Evolutionary conservation across 1,284 basidiomycete genomes (phyloP).

Genomic region (Ganoderma lingzhi): DNA sequence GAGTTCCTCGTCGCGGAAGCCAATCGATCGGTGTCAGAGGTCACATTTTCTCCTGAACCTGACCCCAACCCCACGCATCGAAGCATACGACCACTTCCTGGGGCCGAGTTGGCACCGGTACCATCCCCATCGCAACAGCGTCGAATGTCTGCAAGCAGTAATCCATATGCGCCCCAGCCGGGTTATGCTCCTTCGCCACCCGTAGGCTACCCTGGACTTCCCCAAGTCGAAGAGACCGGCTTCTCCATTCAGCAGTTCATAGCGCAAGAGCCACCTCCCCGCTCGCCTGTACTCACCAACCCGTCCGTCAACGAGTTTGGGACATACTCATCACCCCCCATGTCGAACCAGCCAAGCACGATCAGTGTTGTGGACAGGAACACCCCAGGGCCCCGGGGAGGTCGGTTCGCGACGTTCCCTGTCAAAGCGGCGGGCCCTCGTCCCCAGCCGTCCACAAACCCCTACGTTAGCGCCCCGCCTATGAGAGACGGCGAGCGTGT

Average conservation of each 20-base stretch:
- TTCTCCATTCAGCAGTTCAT: conserved; percentile 28
- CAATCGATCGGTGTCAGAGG: conserved; percentile 62
- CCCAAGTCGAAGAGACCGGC: conserved; percentile 27
- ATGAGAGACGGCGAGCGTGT: conserved; percentile 43
- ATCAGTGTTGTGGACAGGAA: conserved; percentile 29
- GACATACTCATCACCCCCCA: conserved; percentile 24
- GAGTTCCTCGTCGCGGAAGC: conserved; percentile 72
- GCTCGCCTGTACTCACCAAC: conserved; percentile 12
- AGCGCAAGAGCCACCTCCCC: conserved; percentile 15
- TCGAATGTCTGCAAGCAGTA: conserved; percentile 17
- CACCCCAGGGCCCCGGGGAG: conserved; percentile 36
- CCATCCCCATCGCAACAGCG: conserved; percentile 20
- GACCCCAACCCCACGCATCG: conserved; percentile 35
- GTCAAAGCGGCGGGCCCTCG: conserved; percentile 42
- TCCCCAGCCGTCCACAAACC: conserved; percentile 27
- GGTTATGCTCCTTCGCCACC: conserved; percentile 10
- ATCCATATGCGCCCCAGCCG: conserved; percentile 6
- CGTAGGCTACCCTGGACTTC: conserved; percentile 24
- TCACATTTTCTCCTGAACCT: conserved; percentile 57
- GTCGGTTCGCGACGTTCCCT: conserved; percentile 68
- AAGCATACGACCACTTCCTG: conserved; percentile 30
- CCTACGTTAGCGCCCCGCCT: conserved; percentile 27
- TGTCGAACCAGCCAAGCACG: conserved; percentile 33
- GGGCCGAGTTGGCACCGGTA: conserved; percentile 20
- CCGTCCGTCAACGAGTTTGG: conserved; percentile 39